Percentiles rank a stretch among this genome's conserved stretches.
phyloP scores from a whole-genome alignment of 257 asterid genomes.

The Capsicum baccatum region DNA sequence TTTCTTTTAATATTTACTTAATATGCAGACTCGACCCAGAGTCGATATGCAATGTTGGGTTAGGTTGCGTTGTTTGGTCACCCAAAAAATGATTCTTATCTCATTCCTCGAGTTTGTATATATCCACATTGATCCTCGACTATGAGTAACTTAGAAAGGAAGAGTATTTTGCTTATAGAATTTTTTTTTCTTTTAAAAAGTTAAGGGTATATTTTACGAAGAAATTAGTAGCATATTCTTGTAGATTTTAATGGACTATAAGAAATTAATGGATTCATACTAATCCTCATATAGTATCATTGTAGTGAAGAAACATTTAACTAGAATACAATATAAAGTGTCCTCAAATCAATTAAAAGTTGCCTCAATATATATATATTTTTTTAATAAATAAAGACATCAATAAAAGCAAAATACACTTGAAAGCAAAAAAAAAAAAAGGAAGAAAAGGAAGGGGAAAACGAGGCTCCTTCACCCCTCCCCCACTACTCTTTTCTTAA shows the following conservation, averaged over 20 bases:
- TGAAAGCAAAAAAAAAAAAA: conserved; percentile 6
- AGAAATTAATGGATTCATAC: conserved; percentile 8
- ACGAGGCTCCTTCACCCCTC: neutral
- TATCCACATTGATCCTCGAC: too few relatives aligned
- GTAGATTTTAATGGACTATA: neutral
- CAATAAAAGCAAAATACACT: neutral
- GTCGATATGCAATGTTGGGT: neutral
- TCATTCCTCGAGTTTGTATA: neutral
- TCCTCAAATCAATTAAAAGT: neutral
- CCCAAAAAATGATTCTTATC: neutral
- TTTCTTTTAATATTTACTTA: too few relatives aligned
- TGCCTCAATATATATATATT: neutral
- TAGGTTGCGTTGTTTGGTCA: neutral
- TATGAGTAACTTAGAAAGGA: too few relatives aligned
- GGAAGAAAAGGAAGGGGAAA: neutral
- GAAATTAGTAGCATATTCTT: neutral
- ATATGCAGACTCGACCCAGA: neutral
- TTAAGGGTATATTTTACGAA: neutral
- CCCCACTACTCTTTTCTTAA: neutral
- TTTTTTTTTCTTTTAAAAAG: neutral
- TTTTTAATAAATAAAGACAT: neutral
- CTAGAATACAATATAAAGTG: neutral
- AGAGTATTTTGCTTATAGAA: neutral
- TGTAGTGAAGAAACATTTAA: neutral
- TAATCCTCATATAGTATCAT: neutral